A percentile compares a stretch with the other conserved stretches of the same genome.
Evolutionary conservation across 768 basidiomycete genomes (phyloP).

Genomic region (Rhodotorula babjevae): DNA sequence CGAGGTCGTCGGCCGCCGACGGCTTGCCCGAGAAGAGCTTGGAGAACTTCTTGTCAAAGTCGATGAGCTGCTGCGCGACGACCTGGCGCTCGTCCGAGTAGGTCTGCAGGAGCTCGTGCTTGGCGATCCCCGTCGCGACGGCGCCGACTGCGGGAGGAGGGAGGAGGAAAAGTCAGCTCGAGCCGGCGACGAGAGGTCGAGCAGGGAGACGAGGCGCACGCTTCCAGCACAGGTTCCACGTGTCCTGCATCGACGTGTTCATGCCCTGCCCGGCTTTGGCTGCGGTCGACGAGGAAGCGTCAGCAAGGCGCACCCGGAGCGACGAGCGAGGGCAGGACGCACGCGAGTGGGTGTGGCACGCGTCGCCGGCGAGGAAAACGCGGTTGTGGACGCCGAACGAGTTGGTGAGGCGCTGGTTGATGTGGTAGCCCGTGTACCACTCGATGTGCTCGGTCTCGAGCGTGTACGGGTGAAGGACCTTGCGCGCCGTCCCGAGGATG

Average conservation of each 20-base stretch:
- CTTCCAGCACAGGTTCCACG: conserved; percentile 41
- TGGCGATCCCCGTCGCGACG: conserved; percentile 40
- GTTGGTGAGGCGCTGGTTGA: conserved; percentile 63
- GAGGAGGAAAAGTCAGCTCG: neutral
- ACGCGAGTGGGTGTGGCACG: conserved; percentile 43
- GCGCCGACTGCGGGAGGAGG: conserved; percentile 24
- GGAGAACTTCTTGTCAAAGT: conserved; percentile 61
- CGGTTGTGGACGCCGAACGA: conserved; percentile 60
- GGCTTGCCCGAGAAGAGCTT: conserved; percentile 67
- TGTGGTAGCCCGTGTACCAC: conserved; percentile 37
- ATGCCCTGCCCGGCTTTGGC: conserved; percentile 55
- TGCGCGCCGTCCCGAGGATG: conserved; percentile 58
- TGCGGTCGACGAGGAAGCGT: neutral
- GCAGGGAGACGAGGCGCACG: neutral
- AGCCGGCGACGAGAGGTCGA: neutral
- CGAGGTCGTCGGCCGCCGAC: conserved; percentile 48
- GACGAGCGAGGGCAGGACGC: neutral
- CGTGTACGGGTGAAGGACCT: conserved; percentile 58
- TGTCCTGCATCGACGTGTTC: conserved; percentile 41
- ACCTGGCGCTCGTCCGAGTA: conserved; percentile 56
- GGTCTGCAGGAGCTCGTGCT: conserved; percentile 38
- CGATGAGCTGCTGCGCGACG: conserved; percentile 63
- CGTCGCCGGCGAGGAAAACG: conserved; percentile 66
- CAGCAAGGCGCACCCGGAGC: neutral
- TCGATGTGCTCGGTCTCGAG: conserved; percentile 39